Evolutionary conservation across 2,329 filamentous ascomycete species (phyloP).

Genomic region (Cordyceps tenuipes): DNA sequence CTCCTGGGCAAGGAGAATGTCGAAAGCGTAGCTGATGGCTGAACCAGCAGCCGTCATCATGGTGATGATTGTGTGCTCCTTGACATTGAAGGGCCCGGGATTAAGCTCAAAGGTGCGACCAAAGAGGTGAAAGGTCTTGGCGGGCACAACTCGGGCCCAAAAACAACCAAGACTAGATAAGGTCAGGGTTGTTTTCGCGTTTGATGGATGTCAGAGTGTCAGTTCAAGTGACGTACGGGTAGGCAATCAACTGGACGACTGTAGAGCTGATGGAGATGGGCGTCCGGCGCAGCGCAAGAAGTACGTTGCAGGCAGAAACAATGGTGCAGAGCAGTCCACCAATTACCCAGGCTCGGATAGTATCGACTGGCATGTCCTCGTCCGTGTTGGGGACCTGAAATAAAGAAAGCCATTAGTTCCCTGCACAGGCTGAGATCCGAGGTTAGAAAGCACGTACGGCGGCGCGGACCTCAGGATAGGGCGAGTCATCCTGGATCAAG

Average conservation of each 20-base stretch:
- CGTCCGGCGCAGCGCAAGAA: slow-evolving; percentile 41
- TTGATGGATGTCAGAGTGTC: background rate
- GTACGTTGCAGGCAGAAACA: slow-evolving; percentile 47
- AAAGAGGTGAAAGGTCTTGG: slow-evolving; percentile 23
- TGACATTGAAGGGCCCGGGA: slow-evolving; percentile 35
- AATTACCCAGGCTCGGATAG: slow-evolving; percentile 50
- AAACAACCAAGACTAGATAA: slow-evolving; percentile 19
- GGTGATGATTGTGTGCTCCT: slow-evolving; percentile 42
- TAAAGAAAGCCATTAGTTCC: background rate
- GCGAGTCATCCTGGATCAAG: slow-evolving; percentile 45
- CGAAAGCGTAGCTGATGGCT: slow-evolving; percentile 27
- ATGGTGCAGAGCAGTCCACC: slow-evolving; percentile 48
- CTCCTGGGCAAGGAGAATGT: slow-evolving; percentile 34
- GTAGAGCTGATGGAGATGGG: slow-evolving; percentile 44
- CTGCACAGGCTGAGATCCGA: no score
- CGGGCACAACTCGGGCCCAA: slow-evolving; percentile 27
- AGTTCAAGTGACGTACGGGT: slow-evolving; percentile 26
- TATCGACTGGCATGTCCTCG: slow-evolving; percentile 47
- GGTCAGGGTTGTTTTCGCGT: background rate
- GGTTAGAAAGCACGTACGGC: background rate
- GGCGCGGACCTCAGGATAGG: slow-evolving; percentile 41
- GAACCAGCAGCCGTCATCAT: slow-evolving; percentile 34
- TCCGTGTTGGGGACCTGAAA: slow-evolving; percentile 29
- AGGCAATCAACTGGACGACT: slow-evolving; percentile 47
- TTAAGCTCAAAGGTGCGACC: slow-evolving; percentile 28